Base-by-base conservation (phyloP, 495 filamentous ascomycete species). In the Talaromyces ruber region DNA sequence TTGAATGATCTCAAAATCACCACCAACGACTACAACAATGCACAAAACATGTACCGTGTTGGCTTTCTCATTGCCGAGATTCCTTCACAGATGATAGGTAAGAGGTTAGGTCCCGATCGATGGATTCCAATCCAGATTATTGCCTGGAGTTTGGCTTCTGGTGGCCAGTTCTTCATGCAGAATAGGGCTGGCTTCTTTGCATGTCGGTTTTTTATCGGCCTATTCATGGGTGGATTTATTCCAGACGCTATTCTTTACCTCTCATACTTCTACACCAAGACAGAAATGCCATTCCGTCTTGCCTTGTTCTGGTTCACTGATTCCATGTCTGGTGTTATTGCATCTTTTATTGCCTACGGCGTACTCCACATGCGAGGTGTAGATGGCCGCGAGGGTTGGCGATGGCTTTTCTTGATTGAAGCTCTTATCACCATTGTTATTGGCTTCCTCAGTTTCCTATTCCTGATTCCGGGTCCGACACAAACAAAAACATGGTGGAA, bases 11-110 rank as follows among this genome's bases (percentile, higher is more conserved):
- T 82, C 12, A 67, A 79, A 3, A 66, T 89, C 24, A 82, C 71
- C 45, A 89, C 85, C 16, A 86, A 90, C 64, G 85, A 85, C 74
- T 91, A 89, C 73, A 91, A 92, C 65, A 79, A 84, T 47, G 87
- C 65, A 4, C 64, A 70, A 53, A 74, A 67, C 58, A 68, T 74
- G 61, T 75, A 67, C 51, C 65, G 65, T 7, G 52, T 72, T 28
- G 67, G 65, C 18, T 75, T 75, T 50, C 63, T 75, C 6, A 64
- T 75, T 32, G 81, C 87, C 0, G 87, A 90, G 64, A 73, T 90
- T 6, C 87, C 87, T 1, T 89, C 86, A 0, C 71, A 75, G 53
- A 66, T 74, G 70, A 63, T 75, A 22, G 63, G 66, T 1, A 90
- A 90, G 65, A 76, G 78, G 65, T 58, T 91, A 21, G 90, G 90